Evolutionary conservation across 768 basidiomycete species (phyloP).

Genomic region (Chalciporus sphaerocephalus): DNA sequence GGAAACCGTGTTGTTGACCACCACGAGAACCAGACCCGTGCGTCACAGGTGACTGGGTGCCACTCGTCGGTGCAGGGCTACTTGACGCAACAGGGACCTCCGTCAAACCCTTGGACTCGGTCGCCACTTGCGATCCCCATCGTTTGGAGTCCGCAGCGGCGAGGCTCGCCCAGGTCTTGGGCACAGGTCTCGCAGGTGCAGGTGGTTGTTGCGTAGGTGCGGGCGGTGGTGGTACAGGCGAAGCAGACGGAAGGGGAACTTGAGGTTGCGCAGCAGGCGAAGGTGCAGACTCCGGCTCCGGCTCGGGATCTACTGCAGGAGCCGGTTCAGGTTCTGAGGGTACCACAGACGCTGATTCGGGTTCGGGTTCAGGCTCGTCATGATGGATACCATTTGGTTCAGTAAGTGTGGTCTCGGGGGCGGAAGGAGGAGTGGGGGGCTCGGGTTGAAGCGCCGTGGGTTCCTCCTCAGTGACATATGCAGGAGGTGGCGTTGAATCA

Average conservation of each 20-base stretch:
- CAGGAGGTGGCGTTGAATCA: constrained; percentile 28
- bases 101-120: constrained; percentile 71
- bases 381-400: constrained; percentile 41
- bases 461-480: constrained; percentile 34
- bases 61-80: constrained; percentile 42
- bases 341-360: constrained; percentile 22
- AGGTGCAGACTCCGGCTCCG: constrained; percentile 26
- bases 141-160: constrained; percentile 79
- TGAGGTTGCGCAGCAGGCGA: constrained; percentile 12
- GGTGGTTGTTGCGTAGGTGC: constrained; percentile 28
- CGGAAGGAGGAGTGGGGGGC: constrained; percentile 32
- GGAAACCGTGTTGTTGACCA: constrained; percentile 34
- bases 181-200: constrained; percentile 42
- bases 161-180: constrained; percentile 89
- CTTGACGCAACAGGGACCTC: constrained; percentile 47
- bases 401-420: constrained; percentile 37
- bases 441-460: constrained; percentile 36
- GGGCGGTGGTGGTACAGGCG: constrained; percentile 30
- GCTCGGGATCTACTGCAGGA: constrained; percentile 24
- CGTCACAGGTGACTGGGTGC: constrained; percentile 32
- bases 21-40: constrained; percentile 32
- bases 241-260: constrained; percentile 8
- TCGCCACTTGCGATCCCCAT: constrained; percentile 81
- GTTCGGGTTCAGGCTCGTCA: constrained; percentile 33
- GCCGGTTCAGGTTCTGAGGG: constrained; percentile 25